Conservation (phyloP, 495 filamentous ascomycete genomes). For the Neurospora sp. region DNA sequence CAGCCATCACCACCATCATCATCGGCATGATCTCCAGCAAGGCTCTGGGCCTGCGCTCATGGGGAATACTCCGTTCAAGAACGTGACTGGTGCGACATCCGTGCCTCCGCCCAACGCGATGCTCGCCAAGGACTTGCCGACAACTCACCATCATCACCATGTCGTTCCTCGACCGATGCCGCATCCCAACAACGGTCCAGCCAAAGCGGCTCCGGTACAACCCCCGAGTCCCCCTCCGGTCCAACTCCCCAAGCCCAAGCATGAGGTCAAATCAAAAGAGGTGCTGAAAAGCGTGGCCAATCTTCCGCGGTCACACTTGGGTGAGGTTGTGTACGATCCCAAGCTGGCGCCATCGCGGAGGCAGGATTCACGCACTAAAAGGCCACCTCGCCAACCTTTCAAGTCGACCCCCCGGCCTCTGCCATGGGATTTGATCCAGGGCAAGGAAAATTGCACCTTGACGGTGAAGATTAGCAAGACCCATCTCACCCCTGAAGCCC, state of each 20-base stretch:
- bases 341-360: constrained; percentile 47
- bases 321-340: constrained; percentile 42
- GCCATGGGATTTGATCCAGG: constrained; percentile 58
- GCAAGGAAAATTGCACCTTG: constrained; percentile 81
- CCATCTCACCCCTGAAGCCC: constrained; percentile 54
- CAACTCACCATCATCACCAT: constrained; percentile 28
- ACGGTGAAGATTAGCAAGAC: constrained; percentile 76
- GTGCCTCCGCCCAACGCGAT: constrained; percentile 44
- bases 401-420: constrained; percentile 63
- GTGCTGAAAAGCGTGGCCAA: constrained; percentile 60
- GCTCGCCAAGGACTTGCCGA: constrained; percentile 37
- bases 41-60: constrained; percentile 34
- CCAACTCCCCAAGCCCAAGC: constrained; percentile 38
- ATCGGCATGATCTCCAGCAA: constrained; percentile 60
- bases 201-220: constrained; percentile 26
- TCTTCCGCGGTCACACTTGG: constrained; percentile 70
- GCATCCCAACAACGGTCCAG: constrained; percentile 10
- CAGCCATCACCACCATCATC: constrained; percentile 69
- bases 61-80: constrained; percentile 28
- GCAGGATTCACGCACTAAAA: constrained; percentile 34
- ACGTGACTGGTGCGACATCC: constrained; percentile 38
- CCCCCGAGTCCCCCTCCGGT: constrained; percentile 32
- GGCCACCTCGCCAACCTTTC: constrained; percentile 53
- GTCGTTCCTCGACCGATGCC: constrained; percentile 17
- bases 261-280: constrained; percentile 54